These are phyloP conservation scores for Umbellularia californica DNA, from an alignment of 164 flowering plant species.

Conservation along the genomic window DNA sequence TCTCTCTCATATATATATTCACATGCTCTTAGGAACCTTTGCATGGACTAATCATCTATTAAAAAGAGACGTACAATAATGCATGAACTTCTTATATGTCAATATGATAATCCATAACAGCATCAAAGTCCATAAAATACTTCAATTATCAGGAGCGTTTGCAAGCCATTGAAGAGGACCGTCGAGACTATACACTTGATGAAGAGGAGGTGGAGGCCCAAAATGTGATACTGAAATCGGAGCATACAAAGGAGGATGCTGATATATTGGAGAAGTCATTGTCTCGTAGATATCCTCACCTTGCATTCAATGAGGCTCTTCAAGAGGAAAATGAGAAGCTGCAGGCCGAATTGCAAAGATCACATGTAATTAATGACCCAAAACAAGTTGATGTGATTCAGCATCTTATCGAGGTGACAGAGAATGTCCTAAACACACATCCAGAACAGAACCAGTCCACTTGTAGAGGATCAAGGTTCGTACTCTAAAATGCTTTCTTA, in stretches of 20 bases:
- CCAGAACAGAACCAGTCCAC: constrained; percentile 21
- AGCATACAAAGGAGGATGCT: constrained; percentile 28
- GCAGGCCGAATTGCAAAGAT: constrained; percentile 31
- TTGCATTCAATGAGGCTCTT: constrained; percentile 42
- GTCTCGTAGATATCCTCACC: constrained; percentile 36
- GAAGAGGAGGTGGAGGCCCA: constrained; percentile 35
- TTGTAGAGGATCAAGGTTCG: constrained; percentile 16
- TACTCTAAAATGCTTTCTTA: constrained; percentile 1
- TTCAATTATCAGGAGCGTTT: constrained; percentile 27
- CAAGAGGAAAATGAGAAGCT: constrained; percentile 43
- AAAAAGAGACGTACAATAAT: not conserved
- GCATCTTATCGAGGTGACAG: constrained; percentile 37
- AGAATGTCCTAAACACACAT: constrained; percentile 22
- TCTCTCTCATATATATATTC: no score
- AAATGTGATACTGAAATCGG: constrained; percentile 32
- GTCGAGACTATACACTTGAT: constrained; percentile 36
- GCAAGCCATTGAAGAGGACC: constrained; percentile 36
- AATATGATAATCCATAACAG: not conserved
- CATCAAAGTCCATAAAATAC: not conserved
- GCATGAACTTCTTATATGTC: not conserved
- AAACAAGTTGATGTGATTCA: constrained; percentile 35
- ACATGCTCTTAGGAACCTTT: not conserved
- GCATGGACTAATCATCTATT: not conserved
- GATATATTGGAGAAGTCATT: constrained; percentile 37
- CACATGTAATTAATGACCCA: constrained; percentile 24